phyloP scores from a whole-genome alignment of 1,284 basidiomycete genomes.

The Cutaneotrichosporon sp. region DNA sequence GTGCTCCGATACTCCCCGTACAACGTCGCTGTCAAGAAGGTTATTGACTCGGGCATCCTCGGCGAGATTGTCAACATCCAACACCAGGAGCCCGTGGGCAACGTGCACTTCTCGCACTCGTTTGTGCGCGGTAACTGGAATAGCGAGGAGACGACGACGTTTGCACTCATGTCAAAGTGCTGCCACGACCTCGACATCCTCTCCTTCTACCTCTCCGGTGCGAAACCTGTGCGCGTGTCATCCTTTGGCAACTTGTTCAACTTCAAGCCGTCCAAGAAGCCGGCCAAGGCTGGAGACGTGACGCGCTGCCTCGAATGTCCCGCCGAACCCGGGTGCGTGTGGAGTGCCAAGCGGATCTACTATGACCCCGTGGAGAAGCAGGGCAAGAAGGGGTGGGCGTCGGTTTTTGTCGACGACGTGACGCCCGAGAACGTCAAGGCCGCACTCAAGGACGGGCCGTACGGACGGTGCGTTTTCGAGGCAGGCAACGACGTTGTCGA shows the following conservation, averaged over 20 bases:
- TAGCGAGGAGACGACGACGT: slow-evolving; percentile 67
- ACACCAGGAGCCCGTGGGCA: slow-evolving; percentile 48
- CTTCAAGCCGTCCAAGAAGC: slow-evolving; percentile 71
- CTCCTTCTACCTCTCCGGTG: slow-evolving; percentile 60
- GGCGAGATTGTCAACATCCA: slow-evolving; percentile 72
- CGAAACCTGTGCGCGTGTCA: slow-evolving; percentile 66
- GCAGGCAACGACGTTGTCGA: slow-evolving; percentile 76
- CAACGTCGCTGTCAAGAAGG: slow-evolving; percentile 65
- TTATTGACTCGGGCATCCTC: slow-evolving; percentile 67
- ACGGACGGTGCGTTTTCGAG: slow-evolving; percentile 79
- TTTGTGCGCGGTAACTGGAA: slow-evolving; percentile 72
- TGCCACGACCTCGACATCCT: slow-evolving; percentile 85
- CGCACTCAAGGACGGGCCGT: slow-evolving; percentile 65
- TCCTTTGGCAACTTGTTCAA: slow-evolving; percentile 80
- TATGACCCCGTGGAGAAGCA: slow-evolving; percentile 18
- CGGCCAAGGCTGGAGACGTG: slow-evolving; percentile 63
- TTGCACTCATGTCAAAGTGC: slow-evolving; percentile 80
- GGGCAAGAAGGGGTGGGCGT: slow-evolving; percentile 27
- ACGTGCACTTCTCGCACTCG: slow-evolving; percentile 64
- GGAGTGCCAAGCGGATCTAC: slow-evolving; percentile 71
- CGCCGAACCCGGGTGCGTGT: slow-evolving; percentile 68
- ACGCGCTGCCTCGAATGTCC: slow-evolving; percentile 72
- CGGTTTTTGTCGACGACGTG: slow-evolving; percentile 61
- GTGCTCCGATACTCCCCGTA: slow-evolving; percentile 84
- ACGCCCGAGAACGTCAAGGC: slow-evolving; percentile 73